Base-by-base conservation (phyloP, 2,329 filamentous ascomycete species). In the Penicillium capsulatum region DNA sequence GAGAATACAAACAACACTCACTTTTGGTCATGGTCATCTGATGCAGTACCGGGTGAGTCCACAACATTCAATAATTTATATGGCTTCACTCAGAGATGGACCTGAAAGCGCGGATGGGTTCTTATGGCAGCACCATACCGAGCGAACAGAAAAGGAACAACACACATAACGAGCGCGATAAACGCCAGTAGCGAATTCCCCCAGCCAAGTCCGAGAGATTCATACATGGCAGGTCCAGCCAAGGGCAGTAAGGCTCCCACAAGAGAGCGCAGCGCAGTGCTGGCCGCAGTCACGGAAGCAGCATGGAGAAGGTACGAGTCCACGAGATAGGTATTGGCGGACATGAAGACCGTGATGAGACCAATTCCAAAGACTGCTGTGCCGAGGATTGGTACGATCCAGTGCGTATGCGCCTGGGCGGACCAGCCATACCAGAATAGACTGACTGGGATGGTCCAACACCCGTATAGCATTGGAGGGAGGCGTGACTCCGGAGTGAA, bases 281-380 rank as follows among this genome's bases (percentile, higher is more conserved):
- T 69, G 0, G 73, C 74, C 0, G 74, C 76, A 17, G 74, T 72
- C 0, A 74, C 73, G 35, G 60, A 66, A 0, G 72, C 73, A 0
- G 73, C 71, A 36, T 64, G 57, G 7, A 61, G 66, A 0, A 67
- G 64, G 11, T 71, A 71, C 42, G 70, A 73, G 44, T 83, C 79
- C 14, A 84, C 74, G 7, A 82, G 66, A 49, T 84, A 84, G 11
- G 77, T 80, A 35, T 80, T 75, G 30, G 77, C 72, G 20, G 75
- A 75, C 56, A 60, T 51, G 26, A 77, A 75, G n/a, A 61, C 44
- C 2, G 55, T 51, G 40, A 79, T 77, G 11, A 74, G 70, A 0
- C 77, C 77, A 2, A 70, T 64, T 0, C 74, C 73, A 19, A 79
- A 76, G 6, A 77, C 64, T 2, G 69, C 65, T 3, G 75, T 72